Evolutionary conservation across 805 yeast genomes (phyloP).

Genomic region (Starmerella bombi): DNA sequence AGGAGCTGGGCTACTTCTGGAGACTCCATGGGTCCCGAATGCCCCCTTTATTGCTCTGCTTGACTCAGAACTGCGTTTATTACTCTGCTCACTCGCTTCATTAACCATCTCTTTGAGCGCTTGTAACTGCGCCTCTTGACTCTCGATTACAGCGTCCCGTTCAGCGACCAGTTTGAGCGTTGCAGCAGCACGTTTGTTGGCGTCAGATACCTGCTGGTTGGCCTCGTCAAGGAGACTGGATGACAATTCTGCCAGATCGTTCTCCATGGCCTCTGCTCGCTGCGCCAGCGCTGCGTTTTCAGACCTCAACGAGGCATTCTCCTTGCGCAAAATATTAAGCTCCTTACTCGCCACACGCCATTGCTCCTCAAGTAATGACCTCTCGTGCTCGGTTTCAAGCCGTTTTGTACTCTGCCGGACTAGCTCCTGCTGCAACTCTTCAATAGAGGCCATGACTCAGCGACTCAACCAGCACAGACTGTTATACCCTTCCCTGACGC

Average conservation of each 20-base stretch:
- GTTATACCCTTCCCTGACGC: no score
- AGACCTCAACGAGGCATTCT: slow-evolving; percentile 1
- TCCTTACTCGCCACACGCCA: slow-evolving; percentile 20
- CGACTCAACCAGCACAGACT: not conserved
- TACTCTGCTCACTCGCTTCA: not conserved
- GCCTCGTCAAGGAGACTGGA: slow-evolving; percentile 39
- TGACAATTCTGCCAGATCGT: slow-evolving; percentile 41
- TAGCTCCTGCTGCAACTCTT: slow-evolving; percentile 18
- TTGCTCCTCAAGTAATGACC: slow-evolving; percentile 24
- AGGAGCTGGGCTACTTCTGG: not conserved
- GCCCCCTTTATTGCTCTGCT: not conserved
- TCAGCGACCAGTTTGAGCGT: slow-evolving; percentile 46
- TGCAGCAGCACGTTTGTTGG: slow-evolving; percentile 53
- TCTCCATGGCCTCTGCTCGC: slow-evolving; percentile 41
- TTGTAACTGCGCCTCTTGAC: slow-evolving; percentile 46
- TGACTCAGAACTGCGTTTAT: not conserved
- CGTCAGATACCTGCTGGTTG: slow-evolving; percentile 69
- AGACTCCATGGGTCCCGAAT: not conserved
- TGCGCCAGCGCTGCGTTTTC: slow-evolving; percentile 15
- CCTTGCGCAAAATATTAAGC: not conserved
- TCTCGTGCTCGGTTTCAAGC: slow-evolving; percentile 24
- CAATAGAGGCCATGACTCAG: slow-evolving; percentile 10
- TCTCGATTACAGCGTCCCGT: slow-evolving; percentile 51
- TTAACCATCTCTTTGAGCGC: slow-evolving; percentile 48
- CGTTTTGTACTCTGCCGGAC: slow-evolving; percentile 23